Percentiles rank a stretch among this genome's conserved stretches.
phyloP scores from a whole-genome alignment of 495 filamentous ascomycete species.

The Daldinia grandis region DNA sequence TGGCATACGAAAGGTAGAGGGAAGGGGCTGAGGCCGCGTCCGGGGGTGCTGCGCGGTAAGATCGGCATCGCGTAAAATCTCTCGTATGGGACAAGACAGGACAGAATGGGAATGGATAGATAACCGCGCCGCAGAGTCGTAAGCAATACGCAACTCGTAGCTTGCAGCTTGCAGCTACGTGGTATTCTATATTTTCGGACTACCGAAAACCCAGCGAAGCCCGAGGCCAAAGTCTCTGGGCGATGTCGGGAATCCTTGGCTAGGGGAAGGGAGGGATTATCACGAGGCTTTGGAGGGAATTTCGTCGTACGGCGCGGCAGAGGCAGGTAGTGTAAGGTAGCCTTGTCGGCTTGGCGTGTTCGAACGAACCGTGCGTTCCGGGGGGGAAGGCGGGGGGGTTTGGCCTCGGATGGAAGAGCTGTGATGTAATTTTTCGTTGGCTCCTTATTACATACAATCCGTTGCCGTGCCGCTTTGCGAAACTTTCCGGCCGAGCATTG shows the following conservation, averaged over 20 bases:
- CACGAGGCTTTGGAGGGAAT: neutral
- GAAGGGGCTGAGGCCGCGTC: conserved; percentile 1
- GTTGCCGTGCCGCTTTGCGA: neutral
- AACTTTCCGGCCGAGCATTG: neutral
- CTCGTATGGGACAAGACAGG: neutral
- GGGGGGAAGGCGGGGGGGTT: neutral
- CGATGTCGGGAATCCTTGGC: neutral
- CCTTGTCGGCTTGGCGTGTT: conserved; percentile 6
- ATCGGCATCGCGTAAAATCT: conserved; percentile 1
- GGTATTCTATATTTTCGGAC: neutral
- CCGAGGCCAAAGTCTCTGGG: neutral
- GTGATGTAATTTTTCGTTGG: conserved; percentile 25
- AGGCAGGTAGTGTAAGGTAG: neutral
- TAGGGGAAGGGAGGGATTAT: neutral
- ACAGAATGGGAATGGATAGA: neutral
- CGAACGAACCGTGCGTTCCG: conserved; percentile 15
- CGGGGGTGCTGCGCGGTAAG: conserved; percentile 3
- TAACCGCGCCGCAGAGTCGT: neutral
- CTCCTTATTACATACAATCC: neutral
- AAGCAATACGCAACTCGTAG: neutral
- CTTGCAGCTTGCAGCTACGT: neutral
- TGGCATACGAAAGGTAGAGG: conserved; percentile 37
- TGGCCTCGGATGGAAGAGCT: neutral
- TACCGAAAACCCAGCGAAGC: neutral
- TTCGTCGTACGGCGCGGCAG: neutral